Conservation (phyloP, 352 stramenopile species). For the Globisporangium nunn region DNA sequence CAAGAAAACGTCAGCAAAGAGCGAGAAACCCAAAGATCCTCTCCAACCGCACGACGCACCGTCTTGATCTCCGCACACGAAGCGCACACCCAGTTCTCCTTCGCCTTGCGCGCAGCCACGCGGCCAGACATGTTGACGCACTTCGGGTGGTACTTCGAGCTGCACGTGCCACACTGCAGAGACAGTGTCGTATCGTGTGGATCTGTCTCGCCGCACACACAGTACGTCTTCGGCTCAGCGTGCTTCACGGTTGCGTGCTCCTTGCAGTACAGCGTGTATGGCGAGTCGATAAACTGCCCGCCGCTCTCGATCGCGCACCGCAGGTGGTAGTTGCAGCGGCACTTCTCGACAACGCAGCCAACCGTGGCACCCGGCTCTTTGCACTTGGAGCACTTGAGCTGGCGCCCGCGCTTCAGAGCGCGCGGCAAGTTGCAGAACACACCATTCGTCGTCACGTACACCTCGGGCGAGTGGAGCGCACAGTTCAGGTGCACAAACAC, state of each 20-base stretch:
- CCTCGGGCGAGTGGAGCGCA: slow-evolving; percentile 69
- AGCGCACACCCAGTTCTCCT: slow-evolving; percentile 36
- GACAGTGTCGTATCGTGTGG: slow-evolving; percentile 36
- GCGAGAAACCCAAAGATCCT: neutral
- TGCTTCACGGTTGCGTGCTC: slow-evolving; percentile 42
- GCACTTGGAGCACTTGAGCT: slow-evolving; percentile 67
- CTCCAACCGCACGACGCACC: neutral
- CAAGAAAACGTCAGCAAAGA: neutral
- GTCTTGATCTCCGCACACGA: slow-evolving; percentile 22
- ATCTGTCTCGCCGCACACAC: slow-evolving; percentile 39
- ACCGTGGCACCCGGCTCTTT: slow-evolving; percentile 65
- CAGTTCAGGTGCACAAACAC: slow-evolving; percentile 82
- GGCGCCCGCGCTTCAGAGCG: slow-evolving; percentile 69
- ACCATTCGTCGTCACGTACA: slow-evolving; percentile 74
- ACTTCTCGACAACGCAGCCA: slow-evolving; percentile 72
- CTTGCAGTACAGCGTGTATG: slow-evolving; percentile 73
- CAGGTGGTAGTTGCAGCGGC: slow-evolving; percentile 71
- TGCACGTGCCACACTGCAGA: slow-evolving; percentile 58
- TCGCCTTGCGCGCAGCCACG: slow-evolving; percentile 46
- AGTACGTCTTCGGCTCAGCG: slow-evolving; percentile 27
- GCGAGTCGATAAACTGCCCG: slow-evolving; percentile 63
- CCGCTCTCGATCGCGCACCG: slow-evolving; percentile 68
- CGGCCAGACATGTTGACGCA: slow-evolving; percentile 78
- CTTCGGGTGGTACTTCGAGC: slow-evolving; percentile 67
- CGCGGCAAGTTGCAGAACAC: slow-evolving; percentile 77